phyloP scores from a whole-genome alignment of 192 early-diverging fungal genomes.

The Coemansia sp. region DNA sequence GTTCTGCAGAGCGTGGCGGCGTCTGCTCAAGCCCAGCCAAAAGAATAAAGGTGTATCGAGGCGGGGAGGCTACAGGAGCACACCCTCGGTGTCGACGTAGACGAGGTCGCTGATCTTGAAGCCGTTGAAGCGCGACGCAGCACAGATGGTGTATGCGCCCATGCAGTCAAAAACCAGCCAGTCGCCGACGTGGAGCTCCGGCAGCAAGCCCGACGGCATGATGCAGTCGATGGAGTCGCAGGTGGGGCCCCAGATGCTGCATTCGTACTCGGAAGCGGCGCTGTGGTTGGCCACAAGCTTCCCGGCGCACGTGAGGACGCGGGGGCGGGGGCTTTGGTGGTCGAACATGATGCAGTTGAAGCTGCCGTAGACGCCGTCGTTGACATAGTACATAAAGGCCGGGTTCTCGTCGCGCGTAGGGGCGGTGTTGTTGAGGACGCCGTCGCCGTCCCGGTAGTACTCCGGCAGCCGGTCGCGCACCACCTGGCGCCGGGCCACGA shows the following conservation, averaged over 20 bases:
- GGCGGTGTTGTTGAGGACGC: no score
- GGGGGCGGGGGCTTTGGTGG: constrained; percentile 75
- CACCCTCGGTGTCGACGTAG: constrained; percentile 77
- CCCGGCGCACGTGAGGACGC: constrained; percentile 61
- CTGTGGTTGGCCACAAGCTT: constrained; percentile 31
- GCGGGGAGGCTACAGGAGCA: constrained; percentile 8
- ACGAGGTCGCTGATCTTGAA: constrained; percentile 81
- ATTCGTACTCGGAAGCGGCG: constrained; percentile 28
- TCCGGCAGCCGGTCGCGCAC: constrained; percentile 15
- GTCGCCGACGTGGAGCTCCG: constrained; percentile 88
- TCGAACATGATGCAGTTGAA: constrained; percentile 99
- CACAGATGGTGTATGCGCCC: constrained; percentile 96
- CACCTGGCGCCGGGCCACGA: constrained; percentile 85
- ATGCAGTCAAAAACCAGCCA: constrained; percentile 95
- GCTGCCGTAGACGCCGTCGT: constrained; percentile 97
- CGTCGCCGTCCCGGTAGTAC: no score
- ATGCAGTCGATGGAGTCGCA: constrained; percentile 99
- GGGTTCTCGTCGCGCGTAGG: constrained; percentile 31
- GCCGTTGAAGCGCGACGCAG: constrained; percentile 84
- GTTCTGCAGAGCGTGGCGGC: no score
- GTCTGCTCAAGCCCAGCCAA: not conserved
- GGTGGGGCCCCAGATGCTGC: constrained; percentile 95
- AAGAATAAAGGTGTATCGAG: not conserved
- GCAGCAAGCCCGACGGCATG: constrained; percentile 62
- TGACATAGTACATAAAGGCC: constrained; percentile 85